A percentile compares a stretch with the other conserved stretches of the same genome.
These are phyloP conservation scores for Phytophthora colocasiae DNA, from an alignment of 352 stramenopile species.

Conservation along the genomic window DNA sequence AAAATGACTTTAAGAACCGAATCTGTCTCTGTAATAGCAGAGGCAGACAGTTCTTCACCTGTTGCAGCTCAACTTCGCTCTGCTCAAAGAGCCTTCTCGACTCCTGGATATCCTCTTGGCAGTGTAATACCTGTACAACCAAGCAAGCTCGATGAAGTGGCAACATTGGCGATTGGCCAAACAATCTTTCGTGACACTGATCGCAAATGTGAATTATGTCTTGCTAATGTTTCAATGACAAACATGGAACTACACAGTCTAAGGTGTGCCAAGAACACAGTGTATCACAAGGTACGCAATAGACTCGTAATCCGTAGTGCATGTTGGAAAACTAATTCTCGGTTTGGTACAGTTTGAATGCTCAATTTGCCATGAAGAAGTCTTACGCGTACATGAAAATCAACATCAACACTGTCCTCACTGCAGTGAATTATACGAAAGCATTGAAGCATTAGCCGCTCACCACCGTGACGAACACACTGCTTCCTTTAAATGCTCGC, in stretches of 20 bases:
- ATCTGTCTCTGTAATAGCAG: constrained; percentile 24
- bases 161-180: neutral
- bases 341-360: constrained; percentile 48
- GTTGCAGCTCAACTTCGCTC: constrained; percentile 25
- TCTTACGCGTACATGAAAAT: constrained; percentile 37
- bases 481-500: constrained; percentile 28
- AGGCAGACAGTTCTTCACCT: constrained; percentile 3
- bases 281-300: constrained; percentile 58
- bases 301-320: neutral
- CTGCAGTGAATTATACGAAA: constrained; percentile 37
- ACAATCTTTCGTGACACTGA: neutral
- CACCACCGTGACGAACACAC: constrained; percentile 36
- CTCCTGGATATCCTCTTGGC: constrained; percentile 31
- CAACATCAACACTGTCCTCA: constrained; percentile 53
- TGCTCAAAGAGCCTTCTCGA: constrained; percentile 31
- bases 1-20: constrained; percentile 11
- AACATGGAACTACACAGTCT: constrained; percentile 54
- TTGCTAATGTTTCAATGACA: constrained; percentile 37
- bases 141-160: neutral
- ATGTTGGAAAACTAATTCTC: neutral
- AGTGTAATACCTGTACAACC: neutral
- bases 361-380: constrained; percentile 36
- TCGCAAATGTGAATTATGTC: constrained; percentile 38
- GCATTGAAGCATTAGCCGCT: constrained; percentile 6
- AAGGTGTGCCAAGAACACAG: constrained; percentile 50